These are phyloP conservation scores for Vicia sativa DNA, from an alignment of 306 rosid species.

Conservation along the genomic window DNA sequence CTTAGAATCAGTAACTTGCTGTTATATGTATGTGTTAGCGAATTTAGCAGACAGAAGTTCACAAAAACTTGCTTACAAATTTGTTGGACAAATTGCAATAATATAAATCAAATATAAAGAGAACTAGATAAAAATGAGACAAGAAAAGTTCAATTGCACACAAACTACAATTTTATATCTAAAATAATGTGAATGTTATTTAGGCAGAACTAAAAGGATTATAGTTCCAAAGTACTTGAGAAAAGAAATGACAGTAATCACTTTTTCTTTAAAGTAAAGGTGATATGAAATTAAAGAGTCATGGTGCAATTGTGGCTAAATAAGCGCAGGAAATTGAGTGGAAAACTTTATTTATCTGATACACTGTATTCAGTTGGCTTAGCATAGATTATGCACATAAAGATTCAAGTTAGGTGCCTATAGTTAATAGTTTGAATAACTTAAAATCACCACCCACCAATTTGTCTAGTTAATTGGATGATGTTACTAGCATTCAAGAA, in stretches of 20 bases:
- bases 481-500: background rate
- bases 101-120: background rate
- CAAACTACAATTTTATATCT: background rate
- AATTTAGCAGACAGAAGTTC: too few species aligned
- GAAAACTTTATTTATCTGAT: conserved; percentile 34
- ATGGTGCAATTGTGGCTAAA: conserved; percentile 35
- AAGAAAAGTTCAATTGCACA: background rate
- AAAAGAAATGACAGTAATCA: background rate
- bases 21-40: too few species aligned
- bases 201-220: background rate
- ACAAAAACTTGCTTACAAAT: too few species aligned
- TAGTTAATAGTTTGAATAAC: conserved; percentile 31
- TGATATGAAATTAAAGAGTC: conserved; percentile 7
- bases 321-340: conserved; percentile 32
- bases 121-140: background rate
- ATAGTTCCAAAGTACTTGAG: background rate
- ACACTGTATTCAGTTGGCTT: conserved; percentile 36
- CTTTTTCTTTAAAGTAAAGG: conserved; percentile 5
- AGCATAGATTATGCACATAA: background rate
- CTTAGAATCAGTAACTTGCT: background rate
- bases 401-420: conserved; percentile 25
- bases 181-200: background rate
- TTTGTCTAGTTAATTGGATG: conserved; percentile 32
- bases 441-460: conserved; percentile 34
- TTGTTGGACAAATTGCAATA: background rate